Evolutionary conservation across 2,329 filamentous ascomycete species (phyloP), one percentile per base, ranked within the genome.

Genomic region (Didymella glomerata): DNA sequence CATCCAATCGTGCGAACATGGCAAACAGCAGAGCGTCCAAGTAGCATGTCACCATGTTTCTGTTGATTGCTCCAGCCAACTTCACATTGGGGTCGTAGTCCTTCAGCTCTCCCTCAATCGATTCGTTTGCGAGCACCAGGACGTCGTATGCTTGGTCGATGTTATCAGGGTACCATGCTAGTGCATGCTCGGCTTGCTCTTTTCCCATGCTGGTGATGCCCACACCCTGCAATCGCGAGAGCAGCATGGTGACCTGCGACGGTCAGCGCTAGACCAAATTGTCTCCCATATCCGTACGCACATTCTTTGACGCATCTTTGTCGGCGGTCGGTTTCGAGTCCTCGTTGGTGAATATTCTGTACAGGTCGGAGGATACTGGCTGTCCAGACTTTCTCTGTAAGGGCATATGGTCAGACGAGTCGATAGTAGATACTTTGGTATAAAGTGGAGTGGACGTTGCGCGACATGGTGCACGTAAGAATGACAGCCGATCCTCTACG

Each of bases 1-100:
- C 93, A 66, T 92, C 90, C 36, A 97, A 83, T 60, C 91, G 89
- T 18, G 91, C 90, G 75, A 98, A 98, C 92, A 99, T 97, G 75
- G 94, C 90, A 75, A 97, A 98, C 1, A 99, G 84, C 22, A 98
- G 80, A 0, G 94, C 86, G 75, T 98, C 95, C 16, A 98, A 82
- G 75, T 96, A 98, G 80, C 95, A 99, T n/a, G 94, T 98, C 34
- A 97, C 92, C 47, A 86, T 87, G 44, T 89, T 85, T 47, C 93
- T 85, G 72, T 99, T 99, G 68, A 92, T 90, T 13, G 95, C 94
- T 7, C 95, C 95, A 4, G 92, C 80, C 81, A 98, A 88, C 56
- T 85, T 85, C 8, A 90, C 83, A 52, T 84, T 83, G 9, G 92
- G 87, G 54, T 92, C 84, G 78, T 92, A 96, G 16, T 87, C 86